These are phyloP conservation scores for Epipyxis sp. DNA, from an alignment of 108 stramenopile species.

Conservation along the genomic window DNA sequence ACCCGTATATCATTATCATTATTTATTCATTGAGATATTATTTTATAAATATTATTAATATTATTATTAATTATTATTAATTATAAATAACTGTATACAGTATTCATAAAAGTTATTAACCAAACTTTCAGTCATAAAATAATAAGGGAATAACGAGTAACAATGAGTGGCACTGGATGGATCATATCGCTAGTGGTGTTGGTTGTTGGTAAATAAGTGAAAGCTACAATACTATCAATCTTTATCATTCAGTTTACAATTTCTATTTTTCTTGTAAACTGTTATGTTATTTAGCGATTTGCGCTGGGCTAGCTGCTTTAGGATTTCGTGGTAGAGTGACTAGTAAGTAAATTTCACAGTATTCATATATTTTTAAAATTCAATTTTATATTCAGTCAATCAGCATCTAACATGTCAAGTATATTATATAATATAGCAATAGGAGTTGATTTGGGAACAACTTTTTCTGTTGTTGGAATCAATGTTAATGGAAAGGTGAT, in stretches of 20 bases:
- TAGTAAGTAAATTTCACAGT: background rate
- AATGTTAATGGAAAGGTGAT: slow-evolving; percentile 34
- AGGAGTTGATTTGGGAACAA: slow-evolving; percentile 59
- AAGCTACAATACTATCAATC: background rate
- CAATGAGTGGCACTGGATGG: no score
- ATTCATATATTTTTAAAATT: background rate
- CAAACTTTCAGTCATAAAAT: no score
- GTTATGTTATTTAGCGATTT: slow-evolving; percentile 18
- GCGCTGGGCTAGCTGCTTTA: slow-evolving; percentile 52
- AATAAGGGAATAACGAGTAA: no score
- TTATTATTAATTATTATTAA: no score
- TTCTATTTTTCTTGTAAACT: background rate
- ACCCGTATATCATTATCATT: no score
- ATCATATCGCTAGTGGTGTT: background rate
- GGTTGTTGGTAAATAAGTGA: background rate
- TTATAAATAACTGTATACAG: no score
- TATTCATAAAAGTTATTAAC: no score
- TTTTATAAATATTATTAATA: no score
- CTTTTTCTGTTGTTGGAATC: slow-evolving; percentile 58
- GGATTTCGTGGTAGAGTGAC: slow-evolving; percentile 51
- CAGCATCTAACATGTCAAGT: background rate
- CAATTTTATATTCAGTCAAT: background rate
- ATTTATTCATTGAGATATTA: no score
- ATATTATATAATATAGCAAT: background rate
- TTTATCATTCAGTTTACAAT: background rate